Evolutionary conservation across 371 early-diverging fungal species (phyloP).

Genomic region (Lichtheimia corymbifera): DNA sequence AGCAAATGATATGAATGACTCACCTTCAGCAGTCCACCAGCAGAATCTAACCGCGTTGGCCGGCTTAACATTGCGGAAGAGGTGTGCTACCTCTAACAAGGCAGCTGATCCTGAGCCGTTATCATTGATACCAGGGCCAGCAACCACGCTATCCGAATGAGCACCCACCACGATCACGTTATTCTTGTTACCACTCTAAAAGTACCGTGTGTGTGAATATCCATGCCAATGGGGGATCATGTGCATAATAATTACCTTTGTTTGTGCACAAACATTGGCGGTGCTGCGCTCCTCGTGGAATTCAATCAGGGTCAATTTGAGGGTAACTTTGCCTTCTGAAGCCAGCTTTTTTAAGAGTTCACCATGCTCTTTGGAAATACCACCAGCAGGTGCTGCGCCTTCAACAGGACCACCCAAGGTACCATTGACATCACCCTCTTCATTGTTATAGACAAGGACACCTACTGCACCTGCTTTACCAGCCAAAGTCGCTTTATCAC

Average conservation of each 20-base stretch:
- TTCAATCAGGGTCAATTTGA: slow-evolving; percentile 10
- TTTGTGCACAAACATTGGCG: slow-evolving; percentile 19
- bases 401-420: slow-evolving; percentile 3
- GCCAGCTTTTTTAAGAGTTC: neutral
- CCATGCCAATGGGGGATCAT: neutral
- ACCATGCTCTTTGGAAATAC: slow-evolving; percentile 9
- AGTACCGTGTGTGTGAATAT: neutral
- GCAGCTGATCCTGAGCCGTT: slow-evolving; percentile 71
- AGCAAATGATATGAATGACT: neutral
- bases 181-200: slow-evolving; percentile 14
- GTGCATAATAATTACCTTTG: slow-evolving; percentile 6
- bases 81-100: slow-evolving; percentile 59
- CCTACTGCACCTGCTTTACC: slow-evolving; percentile 45
- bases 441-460: slow-evolving; percentile 47
- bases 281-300: slow-evolving; percentile 8
- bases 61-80: slow-evolving; percentile 3
- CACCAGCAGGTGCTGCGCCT: slow-evolving; percentile 1
- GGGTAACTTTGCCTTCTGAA: neutral
- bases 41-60: slow-evolving; percentile 43
- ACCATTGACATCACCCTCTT: slow-evolving; percentile 12
- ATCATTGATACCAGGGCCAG: slow-evolving; percentile 70
- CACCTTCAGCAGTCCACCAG: slow-evolving; percentile 80
- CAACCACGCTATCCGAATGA: slow-evolving; percentile 59
- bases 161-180: slow-evolving; percentile 23
- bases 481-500: slow-evolving; percentile 43